Percentiles rank a stretch among this genome's conserved stretches.
phyloP scores from a whole-genome alignment of 768 basidiomycete genomes.

The Exsudoporus frostii region DNA sequence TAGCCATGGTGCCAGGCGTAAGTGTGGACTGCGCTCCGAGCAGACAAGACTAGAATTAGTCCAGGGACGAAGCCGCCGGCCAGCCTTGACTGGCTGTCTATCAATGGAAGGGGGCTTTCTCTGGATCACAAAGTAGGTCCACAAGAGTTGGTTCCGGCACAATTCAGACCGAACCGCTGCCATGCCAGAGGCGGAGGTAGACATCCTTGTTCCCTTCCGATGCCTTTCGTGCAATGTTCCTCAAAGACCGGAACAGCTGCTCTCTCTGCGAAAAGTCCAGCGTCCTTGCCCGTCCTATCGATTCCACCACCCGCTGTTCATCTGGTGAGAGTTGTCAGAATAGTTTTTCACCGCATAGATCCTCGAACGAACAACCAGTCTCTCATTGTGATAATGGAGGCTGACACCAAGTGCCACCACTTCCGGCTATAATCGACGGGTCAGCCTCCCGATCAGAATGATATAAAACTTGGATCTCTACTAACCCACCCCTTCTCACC shows the following conservation, averaged over 20 bases:
- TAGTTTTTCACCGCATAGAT: background rate
- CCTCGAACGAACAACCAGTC: background rate
- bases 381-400: background rate
- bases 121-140: no score
- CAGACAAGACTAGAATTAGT: no score
- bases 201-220: background rate
- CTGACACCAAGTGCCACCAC: background rate
- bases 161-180: no score
- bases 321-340: background rate
- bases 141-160: no score
- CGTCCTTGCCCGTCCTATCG: background rate
- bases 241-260: background rate
- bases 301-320: background rate
- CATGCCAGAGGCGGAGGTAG: no score
- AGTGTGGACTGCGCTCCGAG: no score
- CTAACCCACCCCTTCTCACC: background rate
- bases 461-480: background rate
- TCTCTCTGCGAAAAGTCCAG: background rate
- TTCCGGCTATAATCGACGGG: background rate
- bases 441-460: conserved; percentile 9
- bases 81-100: no score
- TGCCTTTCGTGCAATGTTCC: background rate
- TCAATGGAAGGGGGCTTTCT: no score
- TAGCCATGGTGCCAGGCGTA: no score
- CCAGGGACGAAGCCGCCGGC: no score